Base-by-base conservation (phyloP, 192 early-diverging fungal genomes). In the Podila horticola region DNA sequence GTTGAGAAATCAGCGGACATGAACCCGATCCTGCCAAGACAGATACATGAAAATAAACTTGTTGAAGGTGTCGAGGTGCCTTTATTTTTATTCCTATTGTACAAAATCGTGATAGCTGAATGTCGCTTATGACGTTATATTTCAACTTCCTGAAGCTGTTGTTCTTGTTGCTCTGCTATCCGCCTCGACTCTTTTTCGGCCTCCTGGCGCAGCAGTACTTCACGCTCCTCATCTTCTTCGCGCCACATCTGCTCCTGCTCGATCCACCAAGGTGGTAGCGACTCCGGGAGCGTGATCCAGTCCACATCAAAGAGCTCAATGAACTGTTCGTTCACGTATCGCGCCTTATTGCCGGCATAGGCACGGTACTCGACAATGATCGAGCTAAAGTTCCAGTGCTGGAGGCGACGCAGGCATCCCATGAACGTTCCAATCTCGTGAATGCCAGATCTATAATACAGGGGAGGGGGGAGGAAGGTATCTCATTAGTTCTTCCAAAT, bases 361-460 rank as follows among this genome's bases (percentile, higher is more conserved):
- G 90, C 91, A n/a, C 94, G 94, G 72, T 97, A 99, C 92, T 99
- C 97, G n/a, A 92, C 92, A 49, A 97, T 90, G 70, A 97, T 98
- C 1, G 96, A 95, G 72, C 96, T 98, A 71, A 98, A 97, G 75
- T 98, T 98, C 97, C 96, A 99, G 36, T 92, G 88, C 79, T 97
- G 95, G 66, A 98, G 84, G 71, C 95, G 96, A 29, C 97, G 86
- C 62, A 99, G 76, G 69, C 97, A 99, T 10, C 97, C 97, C 59
- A 99, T 90, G 50, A 98, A 85, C 4, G 91, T 93, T 8, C 97
- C 97, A 1, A 97, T 98, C 75, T 99, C 97, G 64, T 96, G 93
- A 17, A 97, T 90, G 2, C 97, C 97, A 20, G 97, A 93, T 1
- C 93, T 94, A 70, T 17, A n/a, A n/a, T n/a, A n/a, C n/a, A n/a